A percentile compares a stretch with the other conserved stretches of the same genome.
Evolutionary conservation across 1,139 yeast species (phyloP).

Genomic region (Scheffersomyces quercinus): DNA sequence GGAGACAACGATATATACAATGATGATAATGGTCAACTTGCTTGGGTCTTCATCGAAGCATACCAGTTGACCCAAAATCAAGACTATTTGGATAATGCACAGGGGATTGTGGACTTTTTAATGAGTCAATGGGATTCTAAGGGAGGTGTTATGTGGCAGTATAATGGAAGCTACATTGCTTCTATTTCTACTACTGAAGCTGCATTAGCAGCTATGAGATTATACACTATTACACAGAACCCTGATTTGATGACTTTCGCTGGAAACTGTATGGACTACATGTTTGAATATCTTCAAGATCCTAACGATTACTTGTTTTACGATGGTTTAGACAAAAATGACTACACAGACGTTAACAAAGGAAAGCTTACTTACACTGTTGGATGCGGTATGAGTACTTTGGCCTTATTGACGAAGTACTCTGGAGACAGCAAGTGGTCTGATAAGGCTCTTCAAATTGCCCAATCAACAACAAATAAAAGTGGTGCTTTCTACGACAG

Average conservation of each 20-base stretch:
- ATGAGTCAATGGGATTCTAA: conserved; percentile 17
- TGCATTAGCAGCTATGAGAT: conserved; percentile 34
- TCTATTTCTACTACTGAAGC: conserved; percentile 37
- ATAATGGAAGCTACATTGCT: conserved; percentile 29
- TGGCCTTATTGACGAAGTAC: conserved; percentile 7
- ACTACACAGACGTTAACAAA: conserved; percentile 12
- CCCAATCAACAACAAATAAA: conserved; percentile 17
- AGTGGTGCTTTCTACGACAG: conserved; percentile 23
- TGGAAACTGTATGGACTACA: conserved; percentile 10
- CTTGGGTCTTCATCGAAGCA: conserved; percentile 33
- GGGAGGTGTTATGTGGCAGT: conserved; percentile 36
- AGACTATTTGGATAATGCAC: conserved; percentile 18
- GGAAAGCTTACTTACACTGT: conserved; percentile 18
- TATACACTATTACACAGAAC: conserved; percentile 21
- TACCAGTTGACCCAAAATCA: conserved; percentile 16
- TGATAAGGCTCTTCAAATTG: conserved; percentile 17
- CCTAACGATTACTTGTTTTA: conserved; percentile 11
- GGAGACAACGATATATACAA: conserved; percentile 31
- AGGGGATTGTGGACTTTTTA: conserved; percentile 15
- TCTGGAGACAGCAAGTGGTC: conserved; percentile 14
- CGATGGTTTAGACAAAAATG: conserved; percentile 11
- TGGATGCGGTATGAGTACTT: conserved; percentile 5
- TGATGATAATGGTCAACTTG: conserved; percentile 38
- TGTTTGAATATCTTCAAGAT: conserved; percentile 9
- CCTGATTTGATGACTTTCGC: conserved; percentile 9